phyloP scores from a whole-genome alignment of 2,329 filamentous ascomycete species.

The Cordyceps fumosorosea region DNA sequence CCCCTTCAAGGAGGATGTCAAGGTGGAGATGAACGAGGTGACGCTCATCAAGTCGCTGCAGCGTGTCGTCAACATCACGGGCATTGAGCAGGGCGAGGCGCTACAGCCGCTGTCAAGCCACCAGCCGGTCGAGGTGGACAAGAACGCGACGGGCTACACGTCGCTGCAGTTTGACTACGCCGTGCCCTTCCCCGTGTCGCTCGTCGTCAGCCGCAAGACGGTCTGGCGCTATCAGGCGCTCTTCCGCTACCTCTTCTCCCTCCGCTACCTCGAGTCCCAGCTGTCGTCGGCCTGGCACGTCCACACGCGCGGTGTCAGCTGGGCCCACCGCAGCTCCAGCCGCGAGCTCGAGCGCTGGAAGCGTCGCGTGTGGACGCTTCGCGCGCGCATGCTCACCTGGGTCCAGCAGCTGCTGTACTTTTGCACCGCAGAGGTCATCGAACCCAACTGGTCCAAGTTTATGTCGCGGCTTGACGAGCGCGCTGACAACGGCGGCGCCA shows the following conservation, averaged over 20 bases:
- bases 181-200: slow-evolving; percentile 88
- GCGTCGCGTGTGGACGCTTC: slow-evolving; percentile 80
- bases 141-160: slow-evolving; percentile 83
- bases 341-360: slow-evolving; percentile 84
- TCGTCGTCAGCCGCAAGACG: slow-evolving; percentile 93
- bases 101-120: slow-evolving; percentile 66
- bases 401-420: slow-evolving; percentile 96
- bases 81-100: slow-evolving; percentile 82
- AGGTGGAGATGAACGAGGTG: slow-evolving; percentile 93
- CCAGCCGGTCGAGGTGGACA: slow-evolving; percentile 64
- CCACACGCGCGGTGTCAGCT: slow-evolving; percentile 72
- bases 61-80: slow-evolving; percentile 92
- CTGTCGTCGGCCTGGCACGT: slow-evolving; percentile 85
- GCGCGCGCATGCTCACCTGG: slow-evolving; percentile 92
- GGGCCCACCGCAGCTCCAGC: slow-evolving; percentile 73
- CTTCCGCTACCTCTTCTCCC: slow-evolving; percentile 85
- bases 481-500: slow-evolving; percentile 36
- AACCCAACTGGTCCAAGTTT: slow-evolving; percentile 92
- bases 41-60: slow-evolving; percentile 90
- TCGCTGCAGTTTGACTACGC: slow-evolving; percentile 90
- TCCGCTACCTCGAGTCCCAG: slow-evolving; percentile 83
- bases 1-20: slow-evolving; percentile 97
- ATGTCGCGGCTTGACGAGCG: slow-evolving; percentile 63
- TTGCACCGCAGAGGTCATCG: slow-evolving; percentile 93
- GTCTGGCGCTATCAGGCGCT: slow-evolving; percentile 95